phyloP scores from a whole-genome alignment of 108 stramenopile genomes.

The Hondaea fermentalgiana region DNA sequence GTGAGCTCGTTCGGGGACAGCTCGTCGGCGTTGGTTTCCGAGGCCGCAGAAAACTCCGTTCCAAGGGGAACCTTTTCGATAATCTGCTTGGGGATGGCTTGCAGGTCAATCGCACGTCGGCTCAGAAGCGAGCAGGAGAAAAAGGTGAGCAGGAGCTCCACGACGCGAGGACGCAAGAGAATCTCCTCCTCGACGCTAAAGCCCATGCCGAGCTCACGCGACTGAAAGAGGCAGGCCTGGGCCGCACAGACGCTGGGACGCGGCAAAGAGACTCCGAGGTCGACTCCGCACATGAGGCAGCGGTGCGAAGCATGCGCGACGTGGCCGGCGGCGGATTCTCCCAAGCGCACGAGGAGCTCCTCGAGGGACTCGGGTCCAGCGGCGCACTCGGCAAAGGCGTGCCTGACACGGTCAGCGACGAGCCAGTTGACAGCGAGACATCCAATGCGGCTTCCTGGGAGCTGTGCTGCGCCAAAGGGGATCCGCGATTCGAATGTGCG shows the following conservation, averaged over 20 bases:
- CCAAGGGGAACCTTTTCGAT: neutral
- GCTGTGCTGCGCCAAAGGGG: neutral
- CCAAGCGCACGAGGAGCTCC: conserved; percentile 1
- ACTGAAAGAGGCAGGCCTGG: neutral
- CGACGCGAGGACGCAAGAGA: neutral
- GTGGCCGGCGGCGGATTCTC: neutral
- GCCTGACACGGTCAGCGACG: neutral
- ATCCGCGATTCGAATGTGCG: neutral
- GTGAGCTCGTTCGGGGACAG: conserved; percentile 1
- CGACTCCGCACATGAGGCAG: conserved; percentile 3
- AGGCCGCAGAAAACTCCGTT: neutral
- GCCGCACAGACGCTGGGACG: neutral
- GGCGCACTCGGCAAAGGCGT: neutral
- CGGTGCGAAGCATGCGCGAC: neutral
- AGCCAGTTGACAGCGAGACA: conserved; percentile 13
- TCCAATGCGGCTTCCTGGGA: neutral
- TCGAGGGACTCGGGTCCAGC: neutral
- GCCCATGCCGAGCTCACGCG: neutral
- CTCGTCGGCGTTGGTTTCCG: neutral
- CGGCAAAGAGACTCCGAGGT: neutral
- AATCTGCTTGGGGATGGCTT: neutral
- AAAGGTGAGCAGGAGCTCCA: conserved; percentile 2
- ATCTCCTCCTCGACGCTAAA: conserved; percentile 10
- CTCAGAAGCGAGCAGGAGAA: conserved; percentile 14
- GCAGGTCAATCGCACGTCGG: neutral